These are phyloP conservation scores for Puccinia triticina DNA, from an alignment of 1,284 basidiomycete species.

Conservation along the genomic window DNA sequence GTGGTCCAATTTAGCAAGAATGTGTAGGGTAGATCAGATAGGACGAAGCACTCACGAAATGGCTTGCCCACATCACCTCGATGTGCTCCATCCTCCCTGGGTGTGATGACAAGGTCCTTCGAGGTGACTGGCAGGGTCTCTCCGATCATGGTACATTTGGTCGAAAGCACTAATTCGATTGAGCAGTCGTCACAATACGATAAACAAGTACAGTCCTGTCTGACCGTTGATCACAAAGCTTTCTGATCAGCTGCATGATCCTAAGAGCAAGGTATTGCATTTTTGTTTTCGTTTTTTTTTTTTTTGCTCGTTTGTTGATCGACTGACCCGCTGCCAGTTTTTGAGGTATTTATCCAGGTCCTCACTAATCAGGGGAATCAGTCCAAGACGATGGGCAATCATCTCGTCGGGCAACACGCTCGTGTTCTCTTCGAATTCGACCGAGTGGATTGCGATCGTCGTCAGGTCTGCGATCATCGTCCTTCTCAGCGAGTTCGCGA, in stretches of 20 bases:
- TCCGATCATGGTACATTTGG: slow-evolving; percentile 68
- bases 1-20: neutral
- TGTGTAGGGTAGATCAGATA: slow-evolving; percentile 51
- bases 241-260: slow-evolving; percentile 61
- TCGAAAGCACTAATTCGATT: slow-evolving; percentile 73
- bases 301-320: too few species aligned
- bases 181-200: slow-evolving; percentile 79
- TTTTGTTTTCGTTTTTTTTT: too few species aligned
- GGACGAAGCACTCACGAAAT: slow-evolving; percentile 57
- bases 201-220: slow-evolving; percentile 75
- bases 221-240: neutral
- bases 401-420: slow-evolving; percentile 96
- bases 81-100: slow-evolving; percentile 64
- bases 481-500: slow-evolving; percentile 84
- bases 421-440: slow-evolving; percentile 88
- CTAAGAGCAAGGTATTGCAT: slow-evolving; percentile 50
- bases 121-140: slow-evolving; percentile 80
- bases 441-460: slow-evolving; percentile 94
- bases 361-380: slow-evolving; percentile 82
- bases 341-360: slow-evolving; percentile 67
- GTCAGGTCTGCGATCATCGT: slow-evolving; percentile 94
- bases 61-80: slow-evolving; percentile 69
- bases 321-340: slow-evolving; percentile 74
- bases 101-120: slow-evolving; percentile 70
- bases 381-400: slow-evolving; percentile 90